Conservation (phyloP, 257 asterid genomes). For the Nemophila menziesii region DNA sequence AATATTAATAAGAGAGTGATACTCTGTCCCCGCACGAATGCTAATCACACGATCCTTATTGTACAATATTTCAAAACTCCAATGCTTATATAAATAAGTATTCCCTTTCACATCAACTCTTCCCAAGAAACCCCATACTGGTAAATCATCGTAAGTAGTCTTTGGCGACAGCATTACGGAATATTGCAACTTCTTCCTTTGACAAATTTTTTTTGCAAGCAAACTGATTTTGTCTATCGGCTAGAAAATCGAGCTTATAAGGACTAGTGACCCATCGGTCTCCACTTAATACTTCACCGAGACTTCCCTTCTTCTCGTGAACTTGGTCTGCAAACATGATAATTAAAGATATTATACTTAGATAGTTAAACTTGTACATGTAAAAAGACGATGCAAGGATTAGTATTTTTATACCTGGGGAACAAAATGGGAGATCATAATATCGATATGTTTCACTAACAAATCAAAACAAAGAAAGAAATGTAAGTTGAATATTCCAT, state of each 20-base stretch:
- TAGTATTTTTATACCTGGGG: slow-evolving; percentile 30
- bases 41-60: slow-evolving; percentile 35
- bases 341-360: neutral
- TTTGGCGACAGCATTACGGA: slow-evolving; percentile 37
- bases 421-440: slow-evolving; percentile 63
- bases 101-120: slow-evolving; percentile 37
- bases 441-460: slow-evolving; percentile 57
- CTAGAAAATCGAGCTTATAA: slow-evolving; percentile 33
- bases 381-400: slow-evolving; percentile 1
- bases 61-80: slow-evolving; percentile 32
- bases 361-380: neutral
- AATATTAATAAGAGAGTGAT: slow-evolving; percentile 25
- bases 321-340: slow-evolving; percentile 22
- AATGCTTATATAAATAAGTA: slow-evolving; percentile 26
- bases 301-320: slow-evolving; percentile 35
- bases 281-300: slow-evolving; percentile 40
- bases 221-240: slow-evolving; percentile 30
- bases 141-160: slow-evolving; percentile 52
- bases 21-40: slow-evolving; percentile 39
- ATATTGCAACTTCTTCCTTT: slow-evolving; percentile 29
- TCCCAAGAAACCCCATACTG: slow-evolving; percentile 52
- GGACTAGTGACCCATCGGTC: slow-evolving; percentile 44
- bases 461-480: slow-evolving; percentile 7
- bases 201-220: slow-evolving; percentile 31
- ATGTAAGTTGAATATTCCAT: no score